Evolutionary conservation across 2,329 filamentous ascomycete genomes (phyloP), one percentile per base, ranked within the genome.

Genomic region (Apiospora marii): DNA sequence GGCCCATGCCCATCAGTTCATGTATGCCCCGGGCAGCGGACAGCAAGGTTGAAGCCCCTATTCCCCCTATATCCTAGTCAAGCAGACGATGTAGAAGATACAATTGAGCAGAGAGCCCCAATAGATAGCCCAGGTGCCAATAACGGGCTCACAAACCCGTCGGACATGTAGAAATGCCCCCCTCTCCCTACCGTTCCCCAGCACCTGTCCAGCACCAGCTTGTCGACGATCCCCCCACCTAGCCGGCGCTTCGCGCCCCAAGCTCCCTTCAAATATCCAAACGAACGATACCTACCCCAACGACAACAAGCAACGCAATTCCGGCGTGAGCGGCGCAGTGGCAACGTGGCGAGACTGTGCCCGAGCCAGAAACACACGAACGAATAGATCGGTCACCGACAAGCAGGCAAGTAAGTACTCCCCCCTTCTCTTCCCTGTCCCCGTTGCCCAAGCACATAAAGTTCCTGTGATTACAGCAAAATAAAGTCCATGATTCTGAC

Each of bases 331-430:
- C 34, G 27, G 27, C 27, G 0, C 27, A 34, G 27, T 30, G 27
- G 51, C 8, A 27, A 27, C 34, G 1, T 4, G 4, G 0, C 0
- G 1, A 2, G 14, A 7, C 51, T 6, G 8, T 27, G 51, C 1
- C 27, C 51, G 51, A 58, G 51, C 51, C 51, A 34, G 4, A 34
- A 58, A 8, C 1, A 14, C 51, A 34, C 6, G 6, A 58, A 22
- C 27, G 14, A 34, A 10, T 34, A 34, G 6, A 5, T 8, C 51
- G 51, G 51, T 34, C 6, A 10, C 51, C 27, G 51, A 58, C 51
- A 58, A 58, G 51, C 10, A 51, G 10, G 24, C 34, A 58, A 19
- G 24, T 22, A 44, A 44, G 13, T 44, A 16, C 43, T 4, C 10
- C 49, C n/a, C 27, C 3, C 49, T 13, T 27, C 24, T 27, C 49